Base-by-base conservation (phyloP, 2,329 filamentous ascomycete species). In the Exophiala aquamarina region DNA sequence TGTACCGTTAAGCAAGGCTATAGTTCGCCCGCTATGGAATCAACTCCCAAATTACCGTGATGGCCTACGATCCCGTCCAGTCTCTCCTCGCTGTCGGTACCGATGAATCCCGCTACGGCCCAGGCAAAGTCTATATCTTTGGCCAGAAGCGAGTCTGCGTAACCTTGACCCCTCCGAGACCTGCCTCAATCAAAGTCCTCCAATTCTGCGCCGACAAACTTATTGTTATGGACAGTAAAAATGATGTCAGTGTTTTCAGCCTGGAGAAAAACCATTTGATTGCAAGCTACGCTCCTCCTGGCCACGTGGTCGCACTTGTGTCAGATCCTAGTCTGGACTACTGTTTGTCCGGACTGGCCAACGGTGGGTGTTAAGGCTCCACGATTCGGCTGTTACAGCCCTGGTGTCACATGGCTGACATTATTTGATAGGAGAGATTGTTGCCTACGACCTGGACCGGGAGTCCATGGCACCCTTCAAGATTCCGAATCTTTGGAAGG, bases 281-380 rank as follows among this genome's bases (percentile, higher is more conserved):
- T 31, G 80, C 82, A 19, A 82, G 82, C 26, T 86, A 90, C 63
- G 81, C 87, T 3, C 84, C 89, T 8, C 87, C 89, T 0, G 90
- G 89, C 4, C 78, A 83, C 39, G 87, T 91, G 15, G 84, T 82
- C 11, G 79, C 81, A 23, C 65, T 97, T 60, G 77, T 86, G 47
- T 90, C 87, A 6, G 93, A 98, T 64, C 89, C 92, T 1, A 88
- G 89, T 71, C 75, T 98, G 50, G 93, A 98, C 66, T 98, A 94
- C 82, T 89, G 86, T 29, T 86, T 98, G 52, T 73, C 97, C 35
- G 93, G 90, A 10, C 72, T 90, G 53, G 82, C 87, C 55, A 87
- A 79, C 61, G 90, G 76, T 77, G 57, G 23, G 66, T 65, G 14
- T n/a, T n/a, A n/a, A n/a, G n/a, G n/a, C n/a, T n/a, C 6, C 15